Percentiles rank a stretch among this genome's conserved stretches.
phyloP scores from a whole-genome alignment of 2,329 filamentous ascomycete genomes.

The Pleurostoma richardsiae region DNA sequence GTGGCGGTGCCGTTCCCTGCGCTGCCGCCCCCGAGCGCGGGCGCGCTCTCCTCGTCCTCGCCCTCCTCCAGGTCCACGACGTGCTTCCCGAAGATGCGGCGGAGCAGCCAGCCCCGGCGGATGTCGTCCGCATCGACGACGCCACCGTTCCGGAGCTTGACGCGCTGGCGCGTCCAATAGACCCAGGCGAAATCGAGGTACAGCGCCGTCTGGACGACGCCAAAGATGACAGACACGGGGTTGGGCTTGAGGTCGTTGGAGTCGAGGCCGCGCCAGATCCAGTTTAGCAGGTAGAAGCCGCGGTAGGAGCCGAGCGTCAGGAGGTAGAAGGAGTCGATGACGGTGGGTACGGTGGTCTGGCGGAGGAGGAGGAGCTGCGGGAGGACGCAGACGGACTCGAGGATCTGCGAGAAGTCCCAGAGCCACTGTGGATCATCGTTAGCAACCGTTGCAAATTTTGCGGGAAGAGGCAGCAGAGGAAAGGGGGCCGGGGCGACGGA shows the following conservation, averaged over 20 bases:
- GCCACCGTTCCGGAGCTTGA: constrained; percentile 85
- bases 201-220: constrained; percentile 80
- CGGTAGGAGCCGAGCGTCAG: constrained; percentile 83
- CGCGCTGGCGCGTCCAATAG: constrained; percentile 87
- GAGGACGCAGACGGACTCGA: constrained; percentile 86
- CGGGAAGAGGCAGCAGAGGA: not conserved
- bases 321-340: constrained; percentile 96
- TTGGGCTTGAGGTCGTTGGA: constrained; percentile 56
- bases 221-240: constrained; percentile 75
- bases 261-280: constrained; percentile 68
- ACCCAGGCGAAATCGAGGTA: constrained; percentile 97
- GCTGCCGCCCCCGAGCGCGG: constrained; percentile 33
- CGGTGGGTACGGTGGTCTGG: constrained; percentile 91
- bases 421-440: constrained; percentile 51
- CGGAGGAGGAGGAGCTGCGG: constrained; percentile 88
- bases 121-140: constrained; percentile 89
- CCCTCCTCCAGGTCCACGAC: constrained; percentile 40
- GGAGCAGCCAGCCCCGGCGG: constrained; percentile 77
- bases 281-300: constrained; percentile 85
- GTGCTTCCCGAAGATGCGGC: constrained; percentile 66
- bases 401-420: constrained; percentile 85
- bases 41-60: constrained; percentile 58
- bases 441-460: constrained; percentile 9
- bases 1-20: constrained; percentile 15
- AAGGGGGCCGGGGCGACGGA: constrained; percentile 23